These are phyloP conservation scores for Penstemon davidsonii DNA, from an alignment of 257 asterid genomes.

Conservation along the genomic window DNA sequence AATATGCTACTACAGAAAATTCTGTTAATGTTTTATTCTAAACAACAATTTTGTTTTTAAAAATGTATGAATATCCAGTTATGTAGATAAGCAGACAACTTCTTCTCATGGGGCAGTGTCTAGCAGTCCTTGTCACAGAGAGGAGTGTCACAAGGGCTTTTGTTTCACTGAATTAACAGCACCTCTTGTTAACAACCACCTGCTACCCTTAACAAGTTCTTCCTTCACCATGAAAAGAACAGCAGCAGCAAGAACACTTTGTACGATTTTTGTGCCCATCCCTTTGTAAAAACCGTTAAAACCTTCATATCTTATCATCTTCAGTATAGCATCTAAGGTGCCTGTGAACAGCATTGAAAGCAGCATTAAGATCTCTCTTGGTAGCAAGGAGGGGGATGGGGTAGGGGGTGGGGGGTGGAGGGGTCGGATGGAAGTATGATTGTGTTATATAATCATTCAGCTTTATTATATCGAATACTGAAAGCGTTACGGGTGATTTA, in stretches of 20 bases:
- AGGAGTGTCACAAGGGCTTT: slow-evolving; percentile 29
- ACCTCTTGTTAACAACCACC: slow-evolving; percentile 66
- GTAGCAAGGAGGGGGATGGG: not conserved
- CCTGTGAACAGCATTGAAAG: slow-evolving; percentile 45
- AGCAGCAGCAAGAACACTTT: slow-evolving; percentile 96
- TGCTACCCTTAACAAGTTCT: slow-evolving; percentile 81
- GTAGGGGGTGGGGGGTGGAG: not conserved
- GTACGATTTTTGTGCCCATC: slow-evolving; percentile 91
- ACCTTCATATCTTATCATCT: slow-evolving; percentile 88
- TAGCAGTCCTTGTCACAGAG: not conserved
- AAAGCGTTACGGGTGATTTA: not conserved
- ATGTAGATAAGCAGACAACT: not conserved
- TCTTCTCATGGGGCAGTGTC: not conserved
- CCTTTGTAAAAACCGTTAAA: slow-evolving; percentile 81
- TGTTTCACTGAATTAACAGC: slow-evolving; percentile 31
- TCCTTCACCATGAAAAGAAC: slow-evolving; percentile 96
- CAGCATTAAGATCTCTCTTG: slow-evolving; percentile 1
- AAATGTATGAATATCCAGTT: not conserved
- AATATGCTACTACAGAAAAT: not conserved
- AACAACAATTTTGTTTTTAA: slow-evolving; percentile 11
- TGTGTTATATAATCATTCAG: not conserved
- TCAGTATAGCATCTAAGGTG: slow-evolving; percentile 77
- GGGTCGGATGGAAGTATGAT: not conserved
- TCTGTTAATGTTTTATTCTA: slow-evolving; percentile 22
- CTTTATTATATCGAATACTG: not conserved